These are phyloP conservation scores for Centrapalus pauciflorus DNA, from an alignment of 129 eudicot species.

Conservation along the genomic window DNA sequence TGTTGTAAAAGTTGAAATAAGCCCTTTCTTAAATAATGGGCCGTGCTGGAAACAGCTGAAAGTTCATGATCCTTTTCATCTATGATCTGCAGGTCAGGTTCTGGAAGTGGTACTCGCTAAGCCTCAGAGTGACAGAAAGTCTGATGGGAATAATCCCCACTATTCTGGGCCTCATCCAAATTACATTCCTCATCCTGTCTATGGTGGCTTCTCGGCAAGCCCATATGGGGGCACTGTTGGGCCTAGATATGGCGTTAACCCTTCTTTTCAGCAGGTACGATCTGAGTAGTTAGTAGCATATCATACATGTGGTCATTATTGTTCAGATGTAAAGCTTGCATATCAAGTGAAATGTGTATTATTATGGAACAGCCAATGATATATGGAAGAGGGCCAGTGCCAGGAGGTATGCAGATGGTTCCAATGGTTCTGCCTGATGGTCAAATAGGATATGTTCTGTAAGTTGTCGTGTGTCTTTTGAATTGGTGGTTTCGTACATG, in stretches of 20 bases:
- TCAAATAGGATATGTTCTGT: conserved; percentile 97
- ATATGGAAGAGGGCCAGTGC: conserved; percentile 98
- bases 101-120: conserved; percentile 93
- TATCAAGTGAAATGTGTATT: neutral
- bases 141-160: conserved; percentile 45
- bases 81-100: conserved; percentile 64
- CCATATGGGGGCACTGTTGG: conserved; percentile 69
- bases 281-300: neutral
- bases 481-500: neutral
- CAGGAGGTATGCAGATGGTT: conserved; percentile 99
- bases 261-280: conserved; percentile 82
- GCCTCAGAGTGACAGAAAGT: conserved; percentile 82
- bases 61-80: neutral
- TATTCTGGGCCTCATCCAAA: conserved; percentile 57
- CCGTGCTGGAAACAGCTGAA: neutral
- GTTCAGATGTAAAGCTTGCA: neutral
- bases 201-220: conserved; percentile 66
- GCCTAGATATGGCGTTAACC: conserved; percentile 66
- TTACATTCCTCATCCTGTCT: conserved; percentile 71
- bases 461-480: conserved; percentile 37
- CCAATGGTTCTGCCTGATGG: conserved; percentile 99
- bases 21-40: neutral
- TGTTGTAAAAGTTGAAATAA: neutral
- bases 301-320: neutral
- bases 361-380: conserved; percentile 70